phyloP scores from a whole-genome alignment of 2,329 filamentous ascomycete species.

The Bertia moriformis region DNA sequence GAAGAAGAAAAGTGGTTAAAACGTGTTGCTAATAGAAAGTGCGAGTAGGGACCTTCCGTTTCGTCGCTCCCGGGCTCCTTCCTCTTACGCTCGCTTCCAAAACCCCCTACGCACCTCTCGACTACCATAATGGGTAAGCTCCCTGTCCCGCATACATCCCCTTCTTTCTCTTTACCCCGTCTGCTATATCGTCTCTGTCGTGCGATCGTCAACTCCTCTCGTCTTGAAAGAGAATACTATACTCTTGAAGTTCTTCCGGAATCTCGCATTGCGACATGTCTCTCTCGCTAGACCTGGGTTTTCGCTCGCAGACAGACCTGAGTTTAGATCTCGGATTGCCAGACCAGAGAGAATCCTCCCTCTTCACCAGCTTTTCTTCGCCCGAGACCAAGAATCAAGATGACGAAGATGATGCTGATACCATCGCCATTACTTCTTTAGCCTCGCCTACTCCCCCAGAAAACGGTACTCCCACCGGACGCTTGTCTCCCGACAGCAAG shows the following conservation, averaged over 20 bases:
- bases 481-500: slow-evolving; percentile 31
- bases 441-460: background rate
- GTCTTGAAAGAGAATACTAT: no score
- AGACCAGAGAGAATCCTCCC: background rate
- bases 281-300: no score
- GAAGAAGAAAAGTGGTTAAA: no score
- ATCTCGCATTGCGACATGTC: background rate
- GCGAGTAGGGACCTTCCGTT: background rate
- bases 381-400: background rate
- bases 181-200: background rate
- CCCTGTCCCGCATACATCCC: background rate
- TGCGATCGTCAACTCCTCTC: no score
- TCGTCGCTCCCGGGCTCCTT: background rate
- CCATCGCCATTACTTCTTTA: background rate
- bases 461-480: background rate
- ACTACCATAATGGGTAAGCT: background rate
- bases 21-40: background rate
- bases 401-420: background rate
- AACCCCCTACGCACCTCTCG: background rate
- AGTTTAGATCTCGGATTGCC: background rate
- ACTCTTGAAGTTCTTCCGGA: background rate
- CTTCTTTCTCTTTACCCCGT: background rate
- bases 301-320: no score
- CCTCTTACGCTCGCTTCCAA: background rate
- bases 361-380: background rate